phyloP scores from a whole-genome alignment of 345 rosid species.

The Durio zibethinus region DNA sequence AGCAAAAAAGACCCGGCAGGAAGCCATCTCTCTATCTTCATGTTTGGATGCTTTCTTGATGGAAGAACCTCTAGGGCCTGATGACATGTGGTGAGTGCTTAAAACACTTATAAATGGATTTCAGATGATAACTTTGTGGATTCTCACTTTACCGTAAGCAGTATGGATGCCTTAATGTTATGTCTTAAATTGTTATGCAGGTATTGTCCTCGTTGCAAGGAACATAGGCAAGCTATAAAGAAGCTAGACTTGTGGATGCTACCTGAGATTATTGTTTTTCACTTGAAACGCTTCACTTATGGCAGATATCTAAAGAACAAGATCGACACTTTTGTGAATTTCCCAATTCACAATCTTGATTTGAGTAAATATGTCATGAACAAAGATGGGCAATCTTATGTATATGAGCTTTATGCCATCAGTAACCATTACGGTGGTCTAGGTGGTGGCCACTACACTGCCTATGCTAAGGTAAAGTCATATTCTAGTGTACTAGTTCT shows the following conservation, averaged over 20 bases:
- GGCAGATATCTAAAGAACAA: conserved; percentile 78
- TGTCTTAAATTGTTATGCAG: conserved; percentile 36
- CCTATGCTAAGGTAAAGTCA: conserved; percentile 72
- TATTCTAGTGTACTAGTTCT: background rate
- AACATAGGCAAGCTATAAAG: conserved; percentile 87
- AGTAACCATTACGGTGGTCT: conserved; percentile 95
- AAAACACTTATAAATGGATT: background rate
- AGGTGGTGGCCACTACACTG: conserved; percentile 95
- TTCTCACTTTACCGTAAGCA: background rate
- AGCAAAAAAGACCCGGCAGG: conserved; percentile 74
- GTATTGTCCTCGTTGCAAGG: conserved; percentile 88
- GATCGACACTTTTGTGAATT: conserved; percentile 77
- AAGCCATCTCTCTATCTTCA: conserved; percentile 80
- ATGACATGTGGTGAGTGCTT: conserved; percentile 78
- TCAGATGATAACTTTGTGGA: background rate
- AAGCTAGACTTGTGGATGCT: conserved; percentile 89
- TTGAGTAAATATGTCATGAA: conserved; percentile 68
- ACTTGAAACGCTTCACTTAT: conserved; percentile 84
- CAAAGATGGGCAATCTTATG: conserved; percentile 52
- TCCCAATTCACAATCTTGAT: conserved; percentile 76
- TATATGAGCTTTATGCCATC: conserved; percentile 77
- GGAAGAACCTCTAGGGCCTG: conserved; percentile 92
- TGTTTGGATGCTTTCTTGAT: conserved; percentile 91
- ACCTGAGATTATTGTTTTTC: conserved; percentile 89
- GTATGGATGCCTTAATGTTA: background rate